Percentiles rank a stretch among this genome's conserved stretches.
Conservation (phyloP, 2,329 filamentous ascomycete species). For the Elsinoe batatas region DNA sequence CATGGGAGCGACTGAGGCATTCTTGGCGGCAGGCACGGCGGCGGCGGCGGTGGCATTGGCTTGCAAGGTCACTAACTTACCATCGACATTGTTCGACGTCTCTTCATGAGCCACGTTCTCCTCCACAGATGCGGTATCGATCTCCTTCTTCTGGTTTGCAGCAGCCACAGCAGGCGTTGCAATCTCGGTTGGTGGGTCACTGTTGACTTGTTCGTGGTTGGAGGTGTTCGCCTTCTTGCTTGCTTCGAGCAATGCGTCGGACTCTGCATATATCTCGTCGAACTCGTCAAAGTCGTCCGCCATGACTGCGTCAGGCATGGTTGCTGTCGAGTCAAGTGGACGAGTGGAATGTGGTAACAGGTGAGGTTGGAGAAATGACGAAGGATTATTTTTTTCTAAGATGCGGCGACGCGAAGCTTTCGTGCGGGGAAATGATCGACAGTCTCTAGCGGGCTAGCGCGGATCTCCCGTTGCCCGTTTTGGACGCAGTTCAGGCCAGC, state of each 20-base stretch:
- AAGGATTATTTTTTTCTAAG: background rate
- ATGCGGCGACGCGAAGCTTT: background rate
- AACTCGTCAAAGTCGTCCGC: constrained; percentile 19
- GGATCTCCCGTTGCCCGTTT: constrained; percentile 4
- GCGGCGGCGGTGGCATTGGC: background rate
- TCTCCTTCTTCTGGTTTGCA: background rate
- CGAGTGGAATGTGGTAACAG: background rate
- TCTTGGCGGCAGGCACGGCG: background rate
- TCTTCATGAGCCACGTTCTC: background rate
- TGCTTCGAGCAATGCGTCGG: background rate
- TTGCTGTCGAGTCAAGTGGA: background rate
- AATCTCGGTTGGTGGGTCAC: background rate
- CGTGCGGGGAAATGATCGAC: constrained; percentile 3
- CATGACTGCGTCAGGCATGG: constrained; percentile 7
- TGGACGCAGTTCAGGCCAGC: background rate
- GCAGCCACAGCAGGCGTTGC: background rate
- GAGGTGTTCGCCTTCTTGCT: constrained; percentile 8
- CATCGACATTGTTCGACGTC: background rate
- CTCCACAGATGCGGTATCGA: background rate
- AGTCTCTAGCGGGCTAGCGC: background rate
- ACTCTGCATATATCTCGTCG: constrained; percentile 25
- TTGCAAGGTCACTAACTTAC: background rate
- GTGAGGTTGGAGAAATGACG: background rate
- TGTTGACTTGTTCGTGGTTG: background rate
- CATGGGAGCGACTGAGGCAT: background rate